Evolutionary conservation across 208 protist species (phyloP).

Genomic region (Trypanosoma cruzi): DNA sequence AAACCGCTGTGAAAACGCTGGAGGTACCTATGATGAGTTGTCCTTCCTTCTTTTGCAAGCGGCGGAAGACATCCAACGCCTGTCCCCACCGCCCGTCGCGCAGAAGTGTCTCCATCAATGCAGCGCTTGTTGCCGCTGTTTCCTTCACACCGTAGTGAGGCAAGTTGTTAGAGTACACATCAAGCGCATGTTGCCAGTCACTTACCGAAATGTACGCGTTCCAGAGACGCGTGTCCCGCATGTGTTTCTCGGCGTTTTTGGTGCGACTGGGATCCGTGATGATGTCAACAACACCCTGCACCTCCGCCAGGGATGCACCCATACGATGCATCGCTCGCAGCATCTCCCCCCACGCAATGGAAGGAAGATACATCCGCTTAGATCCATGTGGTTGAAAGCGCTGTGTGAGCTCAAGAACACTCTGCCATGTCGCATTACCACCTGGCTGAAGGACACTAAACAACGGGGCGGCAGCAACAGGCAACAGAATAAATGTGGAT

Average conservation of each 20-base stretch:
- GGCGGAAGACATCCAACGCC: conserved; percentile 37
- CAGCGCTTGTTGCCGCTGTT: conserved; percentile 47
- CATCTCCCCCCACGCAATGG: conserved; percentile 68
- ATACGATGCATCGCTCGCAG: conserved; percentile 52
- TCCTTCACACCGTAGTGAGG: conserved; percentile 51
- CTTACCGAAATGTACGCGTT: conserved; percentile 63
- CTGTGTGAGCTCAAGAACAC: conserved; percentile 12
- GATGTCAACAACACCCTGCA: conserved; percentile 54
- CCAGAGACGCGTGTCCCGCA: conserved; percentile 63
- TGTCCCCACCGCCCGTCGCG: conserved; percentile 23
- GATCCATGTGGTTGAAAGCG: conserved; percentile 3
- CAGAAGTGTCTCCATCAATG: conserved; percentile 61
- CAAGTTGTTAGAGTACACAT: conserved; percentile 55
- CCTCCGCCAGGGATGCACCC: conserved; percentile 39
- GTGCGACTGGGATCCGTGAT: conserved; percentile 57
- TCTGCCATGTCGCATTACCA: conserved; percentile 19
- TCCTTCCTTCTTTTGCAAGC: conserved; percentile 28
- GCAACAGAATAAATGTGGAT: neutral
- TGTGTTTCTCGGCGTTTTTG: conserved; percentile 40
- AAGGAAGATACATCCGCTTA: conserved; percentile 51
- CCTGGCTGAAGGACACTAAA: conserved; percentile 27
- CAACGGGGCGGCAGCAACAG: conserved; percentile 27
- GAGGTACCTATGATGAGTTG: conserved; percentile 35
- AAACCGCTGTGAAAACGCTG: conserved; percentile 32
- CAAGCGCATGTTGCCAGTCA: conserved; percentile 47